Evolutionary conservation across 2,329 filamentous ascomycete genomes (phyloP), one percentile per base, ranked within the genome.

Genomic region (Bretziella fagacearum): DNA sequence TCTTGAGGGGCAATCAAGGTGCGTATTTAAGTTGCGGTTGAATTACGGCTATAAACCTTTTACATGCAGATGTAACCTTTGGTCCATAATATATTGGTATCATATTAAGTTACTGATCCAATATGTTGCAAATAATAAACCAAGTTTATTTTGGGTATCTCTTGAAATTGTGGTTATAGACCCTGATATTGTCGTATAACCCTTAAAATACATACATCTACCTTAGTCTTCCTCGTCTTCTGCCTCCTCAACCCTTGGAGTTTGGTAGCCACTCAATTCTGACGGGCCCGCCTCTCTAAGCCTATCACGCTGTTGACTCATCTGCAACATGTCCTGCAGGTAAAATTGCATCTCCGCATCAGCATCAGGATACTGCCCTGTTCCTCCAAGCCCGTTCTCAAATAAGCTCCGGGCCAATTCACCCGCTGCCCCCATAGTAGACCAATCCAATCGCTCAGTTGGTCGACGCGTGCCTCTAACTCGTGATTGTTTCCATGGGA

Each of bases 401-500:
- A 6, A 48, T 54, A 20, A 45, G 49, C 10, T 30, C 40, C 13
- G 52, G 51, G 32, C 50, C 40, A 27, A 47, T 45, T 18, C 48
- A 13, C 44, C 44, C n/a, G 47, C 37, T 2, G 30, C 37, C 4
- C 48, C 48, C 6, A 50, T 37, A 32, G 47, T 47, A 5, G 36
- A 35, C 35, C 23, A 40, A 15, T 27, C 39, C 25, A 15, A 15
- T 55, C 10, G 54, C 58, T 50, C n/a, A 57, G 50, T 7, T 57
- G 56, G 18, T 52, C 52, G 15, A 48, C 50, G 8, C 57, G 8
- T 25, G 11, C 22, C 39, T 18, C 7, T 2, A 5, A n/a, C n/a
- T n/a, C n/a, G n/a, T n/a, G n/a, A n/a, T 11, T 47, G 53, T 5
- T 54, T 35, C 68, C 68, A 73, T 0, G 68, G 69, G 32, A 64